These are phyloP conservation scores for Populus euphratica DNA, from an alignment of 345 rosid genomes.

Conservation along the genomic window DNA sequence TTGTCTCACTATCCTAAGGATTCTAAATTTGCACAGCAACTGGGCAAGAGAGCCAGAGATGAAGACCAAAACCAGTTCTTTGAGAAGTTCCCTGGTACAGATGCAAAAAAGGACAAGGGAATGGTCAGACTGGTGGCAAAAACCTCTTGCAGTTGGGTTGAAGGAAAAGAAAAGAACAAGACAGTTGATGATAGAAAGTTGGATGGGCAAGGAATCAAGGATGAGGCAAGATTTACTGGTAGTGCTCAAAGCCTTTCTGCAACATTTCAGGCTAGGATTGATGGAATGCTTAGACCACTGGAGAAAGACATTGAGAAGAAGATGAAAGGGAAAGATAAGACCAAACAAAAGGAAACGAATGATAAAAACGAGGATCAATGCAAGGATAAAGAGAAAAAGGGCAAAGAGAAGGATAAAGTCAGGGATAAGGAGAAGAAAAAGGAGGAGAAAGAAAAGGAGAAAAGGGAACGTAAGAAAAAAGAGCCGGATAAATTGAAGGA, in stretches of 20 bases:
- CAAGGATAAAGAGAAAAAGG: conserved; percentile 28
- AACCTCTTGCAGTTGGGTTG: conserved; percentile 18
- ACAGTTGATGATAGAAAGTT: conserved; percentile 31
- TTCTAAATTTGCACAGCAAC: conserved; percentile 41
- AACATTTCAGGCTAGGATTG: conserved; percentile 35
- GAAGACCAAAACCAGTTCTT: conserved; percentile 40
- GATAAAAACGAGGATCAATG: conserved; percentile 29
- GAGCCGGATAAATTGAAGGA: conserved; percentile 36
- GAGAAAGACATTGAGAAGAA: conserved; percentile 38
- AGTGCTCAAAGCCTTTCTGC: conserved; percentile 24
- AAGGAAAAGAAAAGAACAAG: conserved; percentile 29
- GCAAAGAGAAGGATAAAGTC: conserved; percentile 33
- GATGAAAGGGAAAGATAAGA: conserved; percentile 35
- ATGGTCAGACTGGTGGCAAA: conserved; percentile 20
- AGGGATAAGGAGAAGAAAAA: conserved; percentile 37
- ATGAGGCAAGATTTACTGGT: conserved; percentile 24
- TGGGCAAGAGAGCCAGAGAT: conserved; percentile 51
- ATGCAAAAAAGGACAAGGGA: conserved; percentile 25
- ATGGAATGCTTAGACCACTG: conserved; percentile 26
- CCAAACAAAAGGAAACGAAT: conserved; percentile 28
- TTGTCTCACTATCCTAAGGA: conserved; percentile 25
- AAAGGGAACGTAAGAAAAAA: conserved; percentile 21
- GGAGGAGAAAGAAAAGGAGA: conserved; percentile 41
- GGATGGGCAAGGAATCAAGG: conserved; percentile 24
- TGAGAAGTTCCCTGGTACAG: conserved; percentile 26